phyloP scores from a whole-genome alignment of 176 grass and related monocot species.

The Alloteropsis semialata region DNA sequence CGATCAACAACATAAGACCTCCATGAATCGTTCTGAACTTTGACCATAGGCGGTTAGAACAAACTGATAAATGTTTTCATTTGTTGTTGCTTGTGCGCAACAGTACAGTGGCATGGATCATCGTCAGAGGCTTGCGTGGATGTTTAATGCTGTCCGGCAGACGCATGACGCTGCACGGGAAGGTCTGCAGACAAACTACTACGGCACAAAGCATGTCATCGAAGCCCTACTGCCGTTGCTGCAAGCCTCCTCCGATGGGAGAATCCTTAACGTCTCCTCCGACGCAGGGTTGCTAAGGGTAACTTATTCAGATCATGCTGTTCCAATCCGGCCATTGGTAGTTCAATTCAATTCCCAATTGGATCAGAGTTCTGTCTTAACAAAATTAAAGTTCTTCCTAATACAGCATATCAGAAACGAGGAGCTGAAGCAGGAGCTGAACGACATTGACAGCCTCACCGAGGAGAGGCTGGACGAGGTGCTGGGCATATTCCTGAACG shows the following conservation, averaged over 20 bases:
- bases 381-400: not conserved
- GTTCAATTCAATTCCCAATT: too few species aligned
- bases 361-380: too few species aligned
- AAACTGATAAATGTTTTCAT: not conserved
- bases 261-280: conserved; percentile 51
- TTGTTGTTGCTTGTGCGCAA: not conserved
- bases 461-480: conserved; percentile 48
- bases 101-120: conserved; percentile 16
- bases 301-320: not conserved
- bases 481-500: conserved; percentile 22
- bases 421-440: conserved; percentile 40
- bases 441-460: conserved; percentile 24
- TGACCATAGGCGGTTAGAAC: not conserved
- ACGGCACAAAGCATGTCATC: conserved; percentile 40
- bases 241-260: conserved; percentile 35
- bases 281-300: not conserved
- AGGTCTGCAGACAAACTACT: conserved; percentile 44
- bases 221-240: conserved; percentile 51
- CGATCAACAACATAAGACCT: not conserved
- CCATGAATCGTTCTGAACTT: not conserved
- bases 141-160: not conserved
- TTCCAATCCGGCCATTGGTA: not conserved
- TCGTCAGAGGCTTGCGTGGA: not conserved
- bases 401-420: conserved; percentile 31
- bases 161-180: conserved; percentile 18